A percentile compares a stretch with the other conserved stretches of the same genome.
Evolutionary conservation across 2,329 filamentous ascomycete genomes (phyloP).

Genomic region (Sporothrix mexicana): DNA sequence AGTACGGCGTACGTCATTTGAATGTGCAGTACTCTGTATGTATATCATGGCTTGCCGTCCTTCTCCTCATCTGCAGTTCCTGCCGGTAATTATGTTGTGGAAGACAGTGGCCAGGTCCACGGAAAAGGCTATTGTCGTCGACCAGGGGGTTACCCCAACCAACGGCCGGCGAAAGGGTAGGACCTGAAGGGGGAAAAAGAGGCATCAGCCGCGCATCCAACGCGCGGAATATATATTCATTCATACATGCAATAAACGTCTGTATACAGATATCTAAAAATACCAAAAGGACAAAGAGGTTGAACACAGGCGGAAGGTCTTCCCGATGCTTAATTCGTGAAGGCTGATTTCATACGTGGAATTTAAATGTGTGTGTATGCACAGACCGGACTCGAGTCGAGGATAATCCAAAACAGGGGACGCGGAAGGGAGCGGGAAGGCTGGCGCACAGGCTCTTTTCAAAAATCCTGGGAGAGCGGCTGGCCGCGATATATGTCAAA

Average conservation of each 20-base stretch:
- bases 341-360: not conserved
- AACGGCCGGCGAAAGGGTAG: not conserved
- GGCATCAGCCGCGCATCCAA: conserved; percentile 3
- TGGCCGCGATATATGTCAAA: not conserved
- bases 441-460: not conserved
- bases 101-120: conserved; percentile 19
- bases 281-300: too few species aligned
- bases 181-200: not conserved
- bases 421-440: not conserved
- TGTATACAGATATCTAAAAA: not conserved
- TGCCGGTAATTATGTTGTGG: conserved; percentile 1
- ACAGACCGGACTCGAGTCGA: not conserved
- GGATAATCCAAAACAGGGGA: not conserved
- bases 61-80: not conserved
- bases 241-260: not conserved
- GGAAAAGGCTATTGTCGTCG: not conserved
- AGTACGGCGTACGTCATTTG: conserved; percentile 5
- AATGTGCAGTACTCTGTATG: not conserved
- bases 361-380: too few species aligned
- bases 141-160: not conserved
- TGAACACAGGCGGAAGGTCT: conserved; percentile 1
- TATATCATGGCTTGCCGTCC: not conserved
- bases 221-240: not conserved
- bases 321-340: not conserved
- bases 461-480: not conserved